Percentiles rank a stretch among this genome's conserved stretches.
Conservation (phyloP, 495 filamentous ascomycete species). For the Xylaria acuta region DNA sequence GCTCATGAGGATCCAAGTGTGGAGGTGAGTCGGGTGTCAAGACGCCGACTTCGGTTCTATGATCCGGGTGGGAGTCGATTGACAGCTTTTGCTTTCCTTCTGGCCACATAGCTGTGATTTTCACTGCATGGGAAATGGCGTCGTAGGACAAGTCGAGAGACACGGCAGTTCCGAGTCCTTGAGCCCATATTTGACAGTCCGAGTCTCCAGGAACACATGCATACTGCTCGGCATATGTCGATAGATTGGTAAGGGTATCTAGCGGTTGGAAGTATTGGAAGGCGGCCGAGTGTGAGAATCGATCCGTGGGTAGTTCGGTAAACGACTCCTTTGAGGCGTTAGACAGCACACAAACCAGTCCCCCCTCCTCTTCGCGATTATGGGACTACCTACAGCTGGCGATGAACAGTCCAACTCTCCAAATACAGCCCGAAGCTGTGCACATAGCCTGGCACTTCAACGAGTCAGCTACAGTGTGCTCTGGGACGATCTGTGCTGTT, state of each 20-base stretch:
- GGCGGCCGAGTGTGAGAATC: conserved; percentile 68
- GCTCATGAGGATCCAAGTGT: conserved; percentile 67
- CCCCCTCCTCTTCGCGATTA: neutral
- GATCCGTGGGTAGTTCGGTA: conserved; percentile 65
- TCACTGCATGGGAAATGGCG: conserved; percentile 67
- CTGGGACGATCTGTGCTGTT: neutral
- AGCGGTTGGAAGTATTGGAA: conserved; percentile 74
- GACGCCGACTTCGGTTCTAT: conserved; percentile 80
- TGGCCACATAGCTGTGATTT: conserved; percentile 67
- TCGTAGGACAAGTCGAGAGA: conserved; percentile 83
- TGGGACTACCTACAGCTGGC: conserved; percentile 36
- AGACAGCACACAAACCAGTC: conserved; percentile 17
- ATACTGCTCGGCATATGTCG: conserved; percentile 61
- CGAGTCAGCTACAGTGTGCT: conserved; percentile 20
- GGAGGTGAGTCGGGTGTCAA: conserved; percentile 68
- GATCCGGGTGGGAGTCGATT: conserved; percentile 41
- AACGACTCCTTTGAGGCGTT: conserved; percentile 65
- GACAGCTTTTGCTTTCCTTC: conserved; percentile 48
- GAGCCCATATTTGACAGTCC: conserved; percentile 45
- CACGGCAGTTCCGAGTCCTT: conserved; percentile 53
- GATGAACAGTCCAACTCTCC: conserved; percentile 60
- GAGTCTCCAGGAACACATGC: conserved; percentile 55
- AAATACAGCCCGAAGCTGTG: conserved; percentile 66
- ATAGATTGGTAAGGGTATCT: conserved; percentile 60
- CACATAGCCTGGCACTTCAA: conserved; percentile 64